Base-by-base conservation (phyloP, 169 alveolate genomes). In the Perkinsus chesapeaki region DNA sequence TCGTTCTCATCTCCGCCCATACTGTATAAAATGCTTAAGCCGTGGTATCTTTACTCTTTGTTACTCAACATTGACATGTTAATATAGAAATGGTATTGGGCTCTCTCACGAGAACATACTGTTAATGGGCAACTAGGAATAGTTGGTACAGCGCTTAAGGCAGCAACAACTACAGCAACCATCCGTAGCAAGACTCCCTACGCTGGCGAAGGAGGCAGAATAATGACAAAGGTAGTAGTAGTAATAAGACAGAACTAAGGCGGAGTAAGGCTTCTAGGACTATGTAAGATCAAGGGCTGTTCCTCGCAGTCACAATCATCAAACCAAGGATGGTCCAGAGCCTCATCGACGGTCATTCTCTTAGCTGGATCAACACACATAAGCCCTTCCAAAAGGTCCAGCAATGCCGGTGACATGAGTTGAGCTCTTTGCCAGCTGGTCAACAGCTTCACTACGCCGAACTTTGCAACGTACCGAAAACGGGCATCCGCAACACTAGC, bases 311-410 rank as follows among this genome's bases (percentile, higher is more conserved):
- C 93, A 23, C 92, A 39, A 37, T 31, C n/a, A n/a, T 48, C 73
- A 31, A 94, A 93, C 39, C 93, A 94, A 37, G 98, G 97, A 93
- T 97, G 98, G 48, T 95, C 93, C 23, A 97, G 92, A 19, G 97
- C 96, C 93, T 96, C 97, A 38, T 96, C 97, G 20, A 95, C 93
- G 39, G 98, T 95, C 38, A 96, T 95, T 94, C 98, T 95, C 39
- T 94, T 94, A 36, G 93, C 91, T 9, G 98, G 98, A 90, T 96
- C 96, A 92, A 96, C 96, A 39, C 93, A 93, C 39, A 96, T 92
- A 91, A 96, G 93, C 94, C 93, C 94, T 36, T 95, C 95, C 90
- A 97, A 48, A 47, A 97, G 94, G 94, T 96, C 98, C 9, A 95
- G 91, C 19, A 92, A 39, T 38, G 48, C 93, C 31, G 39, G 37